These are phyloP conservation scores for Bocquillonia castaneifolia DNA, from an alignment of 441 rosid genomes.

Conservation along the genomic window DNA sequence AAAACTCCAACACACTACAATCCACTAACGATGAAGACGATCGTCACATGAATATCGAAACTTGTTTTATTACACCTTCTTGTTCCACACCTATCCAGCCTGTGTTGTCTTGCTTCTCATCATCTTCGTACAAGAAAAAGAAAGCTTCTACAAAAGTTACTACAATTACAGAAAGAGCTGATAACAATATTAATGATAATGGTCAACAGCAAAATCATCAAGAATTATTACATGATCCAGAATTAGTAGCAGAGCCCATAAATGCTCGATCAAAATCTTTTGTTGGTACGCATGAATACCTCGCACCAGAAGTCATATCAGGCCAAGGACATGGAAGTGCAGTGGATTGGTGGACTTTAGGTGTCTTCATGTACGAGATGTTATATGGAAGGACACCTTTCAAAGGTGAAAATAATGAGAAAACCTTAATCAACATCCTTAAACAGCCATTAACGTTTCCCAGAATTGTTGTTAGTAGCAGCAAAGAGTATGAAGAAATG, in stretches of 20 bases:
- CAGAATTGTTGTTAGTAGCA: slow-evolving; percentile 38
- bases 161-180: slow-evolving; percentile 61
- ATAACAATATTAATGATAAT: slow-evolving; percentile 34
- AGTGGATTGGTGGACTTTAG: slow-evolving; percentile 96
- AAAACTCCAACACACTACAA: neutral
- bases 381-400: slow-evolving; percentile 78
- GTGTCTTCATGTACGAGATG: slow-evolving; percentile 81
- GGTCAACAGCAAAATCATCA: slow-evolving; percentile 40
- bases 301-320: slow-evolving; percentile 79
- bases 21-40: slow-evolving; percentile 22
- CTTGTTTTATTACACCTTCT: slow-evolving; percentile 44
- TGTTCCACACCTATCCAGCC: slow-evolving; percentile 62
- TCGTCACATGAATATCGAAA: slow-evolving; percentile 29
- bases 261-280: slow-evolving; percentile 70
- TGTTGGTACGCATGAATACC: slow-evolving; percentile 92
- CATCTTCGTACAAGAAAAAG: slow-evolving; percentile 32
- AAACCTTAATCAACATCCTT: slow-evolving; percentile 68
- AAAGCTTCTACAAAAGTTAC: slow-evolving; percentile 29
- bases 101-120: slow-evolving; percentile 60
- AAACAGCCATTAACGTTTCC: slow-evolving; percentile 72
- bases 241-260: slow-evolving; percentile 68
- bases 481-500: slow-evolving; percentile 45
- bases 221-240: slow-evolving; percentile 28
- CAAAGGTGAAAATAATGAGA: slow-evolving; percentile 61
- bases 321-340: slow-evolving; percentile 89